phyloP scores from a whole-genome alignment of 345 rosid species.

The Moricandia moricandioides region DNA sequence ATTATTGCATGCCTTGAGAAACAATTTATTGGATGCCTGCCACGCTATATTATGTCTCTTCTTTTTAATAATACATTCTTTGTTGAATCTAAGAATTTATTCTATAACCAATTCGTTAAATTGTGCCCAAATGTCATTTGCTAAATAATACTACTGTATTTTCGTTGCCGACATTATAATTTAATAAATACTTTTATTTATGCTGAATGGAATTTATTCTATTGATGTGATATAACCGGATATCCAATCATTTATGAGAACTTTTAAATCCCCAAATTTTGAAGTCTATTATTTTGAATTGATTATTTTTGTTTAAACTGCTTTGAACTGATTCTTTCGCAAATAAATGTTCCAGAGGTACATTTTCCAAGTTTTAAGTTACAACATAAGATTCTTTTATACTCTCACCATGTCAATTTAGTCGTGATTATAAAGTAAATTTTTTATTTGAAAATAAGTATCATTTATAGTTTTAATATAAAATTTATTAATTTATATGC shows the following conservation, averaged over 20 bases:
- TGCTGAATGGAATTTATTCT: constrained; percentile 31
- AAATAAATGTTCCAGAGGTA: background rate
- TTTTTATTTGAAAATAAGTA: too few species aligned
- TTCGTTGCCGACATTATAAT: background rate
- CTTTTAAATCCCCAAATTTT: background rate
- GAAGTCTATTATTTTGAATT: background rate
- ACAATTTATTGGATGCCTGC: constrained; percentile 4
- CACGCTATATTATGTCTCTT: constrained; percentile 10
- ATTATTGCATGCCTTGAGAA: background rate
- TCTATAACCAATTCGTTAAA: constrained; percentile 14
- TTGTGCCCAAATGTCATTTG: constrained; percentile 1
- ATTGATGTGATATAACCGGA: constrained; percentile 25
- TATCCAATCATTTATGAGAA: constrained; percentile 24
- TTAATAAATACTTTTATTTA: constrained; percentile 9
- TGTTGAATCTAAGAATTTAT: constrained; percentile 13
- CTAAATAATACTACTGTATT: background rate
- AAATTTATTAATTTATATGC: too few species aligned
- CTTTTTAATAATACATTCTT: constrained; percentile 3
- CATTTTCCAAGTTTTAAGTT: background rate
- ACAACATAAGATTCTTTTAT: background rate
- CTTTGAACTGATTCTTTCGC: constrained; percentile 1
- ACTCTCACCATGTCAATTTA: too few species aligned
- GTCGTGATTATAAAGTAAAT: too few species aligned
- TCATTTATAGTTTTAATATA: too few species aligned
- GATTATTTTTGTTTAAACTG: background rate